Evolutionary conservation across 257 asterid genomes (phyloP).

Genomic region (Solanum clarkiae): DNA sequence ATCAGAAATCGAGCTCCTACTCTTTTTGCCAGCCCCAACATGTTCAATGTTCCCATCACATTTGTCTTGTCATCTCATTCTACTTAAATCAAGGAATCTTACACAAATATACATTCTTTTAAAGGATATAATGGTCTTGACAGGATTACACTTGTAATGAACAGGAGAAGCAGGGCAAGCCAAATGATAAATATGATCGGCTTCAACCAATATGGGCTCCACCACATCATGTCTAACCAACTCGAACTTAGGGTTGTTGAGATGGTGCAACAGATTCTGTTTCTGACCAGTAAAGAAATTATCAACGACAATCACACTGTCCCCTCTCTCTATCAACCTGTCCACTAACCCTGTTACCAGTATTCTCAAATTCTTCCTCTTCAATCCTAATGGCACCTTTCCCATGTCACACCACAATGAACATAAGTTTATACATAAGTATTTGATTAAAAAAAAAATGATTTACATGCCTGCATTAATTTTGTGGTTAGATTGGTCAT

Average conservation of each 20-base stretch:
- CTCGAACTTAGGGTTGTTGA: slow-evolving; percentile 54
- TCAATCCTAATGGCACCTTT: slow-evolving; percentile 54
- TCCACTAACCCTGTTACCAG: slow-evolving; percentile 91
- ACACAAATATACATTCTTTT: background rate
- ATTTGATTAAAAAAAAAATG: no score
- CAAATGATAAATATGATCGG: slow-evolving; percentile 81
- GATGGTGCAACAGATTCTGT: slow-evolving; percentile 64
- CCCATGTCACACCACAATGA: background rate
- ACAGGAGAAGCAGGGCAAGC: slow-evolving; percentile 98
- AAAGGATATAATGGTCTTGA: no score
- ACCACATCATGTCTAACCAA: slow-evolving; percentile 83
- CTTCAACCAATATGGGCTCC: slow-evolving; percentile 81
- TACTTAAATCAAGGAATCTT: slow-evolving; percentile 30
- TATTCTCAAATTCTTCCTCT: slow-evolving; percentile 46
- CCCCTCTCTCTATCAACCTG: slow-evolving; percentile 64
- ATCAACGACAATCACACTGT: slow-evolving; percentile 72
- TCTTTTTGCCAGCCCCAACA: slow-evolving; percentile 89
- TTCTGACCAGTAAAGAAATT: slow-evolving; percentile 74
- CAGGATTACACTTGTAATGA: slow-evolving; percentile 51
- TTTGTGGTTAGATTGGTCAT: background rate
- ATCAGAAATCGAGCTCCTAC: slow-evolving; percentile 73
- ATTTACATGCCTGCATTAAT: background rate
- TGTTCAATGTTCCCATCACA: slow-evolving; percentile 96
- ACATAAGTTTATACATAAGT: no score
- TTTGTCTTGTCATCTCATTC: slow-evolving; percentile 70